Evolutionary conservation across 2,329 filamentous ascomycete genomes (phyloP).

Genomic region (Spiromastix sp.): DNA sequence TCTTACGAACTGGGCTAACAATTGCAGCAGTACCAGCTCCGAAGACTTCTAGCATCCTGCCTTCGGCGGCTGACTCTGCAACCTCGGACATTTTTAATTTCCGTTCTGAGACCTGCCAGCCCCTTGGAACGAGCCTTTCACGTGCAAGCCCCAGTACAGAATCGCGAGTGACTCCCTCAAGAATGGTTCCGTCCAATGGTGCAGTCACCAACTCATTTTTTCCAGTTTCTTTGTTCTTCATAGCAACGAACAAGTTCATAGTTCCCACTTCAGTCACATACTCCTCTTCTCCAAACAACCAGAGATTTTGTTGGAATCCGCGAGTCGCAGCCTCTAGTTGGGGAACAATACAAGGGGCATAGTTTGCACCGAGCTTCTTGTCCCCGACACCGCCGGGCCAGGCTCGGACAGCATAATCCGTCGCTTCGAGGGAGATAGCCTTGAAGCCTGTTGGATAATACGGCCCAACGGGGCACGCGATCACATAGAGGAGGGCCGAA

Average conservation of each 20-base stretch:
- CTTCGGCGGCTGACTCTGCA: constrained; percentile 69
- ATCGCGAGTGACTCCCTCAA: constrained; percentile 90
- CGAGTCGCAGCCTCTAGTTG: constrained; percentile 83
- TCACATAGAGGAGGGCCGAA: constrained; percentile 84
- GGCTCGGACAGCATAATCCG: constrained; percentile 89
- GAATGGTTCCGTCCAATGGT: constrained; percentile 89
- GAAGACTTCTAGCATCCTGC: constrained; percentile 83
- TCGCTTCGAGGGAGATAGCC: constrained; percentile 88
- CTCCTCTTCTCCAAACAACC: constrained; percentile 93
- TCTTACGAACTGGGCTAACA: constrained; percentile 79
- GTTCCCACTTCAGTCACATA: constrained; percentile 96
- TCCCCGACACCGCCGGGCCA: constrained; percentile 97
- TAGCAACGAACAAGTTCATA: constrained; percentile 92
- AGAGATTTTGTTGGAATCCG: constrained; percentile 96
- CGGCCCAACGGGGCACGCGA: constrained; percentile 90
- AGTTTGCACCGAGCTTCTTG: constrained; percentile 98
- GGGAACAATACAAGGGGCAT: constrained; percentile 96
- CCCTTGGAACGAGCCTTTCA: constrained; percentile 71
- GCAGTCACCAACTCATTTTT: constrained; percentile 91
- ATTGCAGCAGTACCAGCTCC: constrained; percentile 90
- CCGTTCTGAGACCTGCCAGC: constrained; percentile 80
- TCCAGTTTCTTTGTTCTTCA: constrained; percentile 77
- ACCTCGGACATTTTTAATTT: constrained; percentile 89
- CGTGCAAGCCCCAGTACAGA: constrained; percentile 78
- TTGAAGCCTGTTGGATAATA: constrained; percentile 99